Conservation (phyloP, 2,329 filamentous ascomycete genomes). For the Ophiostoma sp. region DNA sequence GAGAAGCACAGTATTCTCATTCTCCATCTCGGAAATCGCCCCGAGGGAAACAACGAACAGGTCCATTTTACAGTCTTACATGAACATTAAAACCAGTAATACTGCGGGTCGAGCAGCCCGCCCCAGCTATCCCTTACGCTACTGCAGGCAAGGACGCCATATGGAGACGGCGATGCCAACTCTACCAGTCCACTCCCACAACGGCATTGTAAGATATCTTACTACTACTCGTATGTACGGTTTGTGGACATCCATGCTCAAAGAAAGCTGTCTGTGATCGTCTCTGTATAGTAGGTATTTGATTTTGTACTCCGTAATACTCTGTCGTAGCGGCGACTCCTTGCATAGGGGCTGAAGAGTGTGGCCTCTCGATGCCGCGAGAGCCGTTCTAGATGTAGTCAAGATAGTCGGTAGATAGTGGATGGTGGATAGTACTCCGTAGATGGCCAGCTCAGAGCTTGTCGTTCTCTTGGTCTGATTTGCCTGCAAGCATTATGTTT, state of each 20-base stretch:
- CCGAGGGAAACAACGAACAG: conserved; percentile 11
- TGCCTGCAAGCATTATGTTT: not conserved
- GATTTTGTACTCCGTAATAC: not conserved
- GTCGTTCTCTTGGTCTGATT: too few relatives aligned
- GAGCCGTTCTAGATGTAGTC: not conserved
- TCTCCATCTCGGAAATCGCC: not conserved
- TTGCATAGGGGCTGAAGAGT: conserved; percentile 11
- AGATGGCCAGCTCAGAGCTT: not conserved
- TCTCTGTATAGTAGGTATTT: not conserved
- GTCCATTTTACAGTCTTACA: not conserved
- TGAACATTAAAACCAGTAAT: not conserved
- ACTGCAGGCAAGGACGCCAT: conserved; percentile 9
- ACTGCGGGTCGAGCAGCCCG: not conserved
- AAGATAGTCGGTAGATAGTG: not conserved
- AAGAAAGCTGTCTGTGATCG: not conserved
- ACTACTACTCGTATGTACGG: not conserved
- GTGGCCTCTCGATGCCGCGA: not conserved
- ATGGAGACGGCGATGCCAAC: conserved; percentile 11
- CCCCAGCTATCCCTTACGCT: conserved; percentile 14
- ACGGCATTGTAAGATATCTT: not conserved
- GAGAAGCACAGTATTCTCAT: not conserved
- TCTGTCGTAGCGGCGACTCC: not conserved
- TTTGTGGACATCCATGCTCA: not conserved
- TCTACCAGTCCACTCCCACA: not conserved
- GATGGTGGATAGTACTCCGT: not conserved